phyloP scores from a whole-genome alignment of 352 stramenopile species.

The Phytophthora megakarya region DNA sequence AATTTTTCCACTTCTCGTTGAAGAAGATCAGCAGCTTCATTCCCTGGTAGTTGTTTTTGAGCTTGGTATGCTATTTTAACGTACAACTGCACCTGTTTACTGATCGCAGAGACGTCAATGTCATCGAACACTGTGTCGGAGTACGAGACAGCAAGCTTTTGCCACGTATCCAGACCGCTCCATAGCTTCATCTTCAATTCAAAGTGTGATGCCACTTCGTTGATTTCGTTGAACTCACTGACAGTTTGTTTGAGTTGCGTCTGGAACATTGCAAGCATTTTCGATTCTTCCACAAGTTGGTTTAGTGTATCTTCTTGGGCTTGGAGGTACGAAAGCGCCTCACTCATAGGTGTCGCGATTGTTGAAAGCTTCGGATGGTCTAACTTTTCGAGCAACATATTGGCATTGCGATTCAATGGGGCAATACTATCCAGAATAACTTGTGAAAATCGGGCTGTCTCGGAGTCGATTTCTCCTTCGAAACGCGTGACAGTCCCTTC shows the following conservation, averaged over 20 bases:
- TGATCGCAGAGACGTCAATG: conserved; percentile 89
- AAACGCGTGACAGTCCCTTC: conserved; percentile 90
- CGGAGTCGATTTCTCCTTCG: conserved; percentile 91
- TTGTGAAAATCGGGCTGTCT: conserved; percentile 91
- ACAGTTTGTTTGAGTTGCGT: conserved; percentile 83
- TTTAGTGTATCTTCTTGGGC: conserved; percentile 75
- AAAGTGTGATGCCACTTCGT: conserved; percentile 86
- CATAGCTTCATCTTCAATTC: conserved; percentile 93
- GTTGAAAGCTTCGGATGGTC: conserved; percentile 81
- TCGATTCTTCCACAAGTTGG: conserved; percentile 80
- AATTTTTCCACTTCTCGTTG: conserved; percentile 91
- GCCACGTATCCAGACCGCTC: conserved; percentile 87
- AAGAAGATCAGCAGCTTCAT: conserved; percentile 83
- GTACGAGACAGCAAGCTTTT: conserved; percentile 74
- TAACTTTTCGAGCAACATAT: conserved; percentile 80
- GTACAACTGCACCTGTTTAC: conserved; percentile 91
- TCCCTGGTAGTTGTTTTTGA: conserved; percentile 86
- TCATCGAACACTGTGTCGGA: conserved; percentile 84
- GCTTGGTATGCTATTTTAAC: conserved; percentile 88
- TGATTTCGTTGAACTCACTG: conserved; percentile 91
- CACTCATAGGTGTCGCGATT: conserved; percentile 72
- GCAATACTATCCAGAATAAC: conserved; percentile 90
- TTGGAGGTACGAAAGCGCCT: conserved; percentile 76
- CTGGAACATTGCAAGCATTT: conserved; percentile 90
- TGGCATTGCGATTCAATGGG: conserved; percentile 71